Base-by-base conservation (phyloP, 257 asterid species). In the Penstemon newberryi region DNA sequence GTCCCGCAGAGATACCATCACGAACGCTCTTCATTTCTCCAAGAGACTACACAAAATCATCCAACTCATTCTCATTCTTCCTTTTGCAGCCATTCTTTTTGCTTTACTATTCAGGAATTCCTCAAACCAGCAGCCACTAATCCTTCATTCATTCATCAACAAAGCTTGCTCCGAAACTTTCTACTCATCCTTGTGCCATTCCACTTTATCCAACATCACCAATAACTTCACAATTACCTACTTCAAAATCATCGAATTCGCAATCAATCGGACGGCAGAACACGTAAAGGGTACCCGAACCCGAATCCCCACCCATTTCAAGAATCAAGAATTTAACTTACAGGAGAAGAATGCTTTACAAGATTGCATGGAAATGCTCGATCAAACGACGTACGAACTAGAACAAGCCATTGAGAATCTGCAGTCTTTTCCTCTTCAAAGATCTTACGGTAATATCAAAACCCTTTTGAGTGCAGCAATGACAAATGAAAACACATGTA, bases 401-500 rank as follows among this genome's bases (percentile, higher is more conserved):
- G 56, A 61, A 8, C 71, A 67, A 66, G 87, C 87, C 45, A 65
- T 77, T 19, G 67, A 72, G 3, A 80, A 78, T 57, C 53, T 82
- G 66, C 75, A 71, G 45, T 63, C 78, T 7, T 47, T 40, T 38
- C 72, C 79, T 55, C 57, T 33, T 7, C 75, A 25, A 39, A 15
- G 73, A 46, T 69, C 87, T 2, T 82, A 85, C 42, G 84, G 82
- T 4, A 67, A 77, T 47, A 67, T 84, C 82, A 82, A 80, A 57
- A 79, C 89, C 72, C 90, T 82, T 15, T 44, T 85, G 40, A 87
- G 95, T 38, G 93, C 88, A 13, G 91, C 93, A 11, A 88, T 88
- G 91, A 86, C 91, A 0, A 86, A 88, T 44, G 84, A 81, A 56
- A 69, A 81, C 46, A 77, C 96, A n/a, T 88, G 96, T 85, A 77